Conservation (phyloP, 192 early-diverging fungal genomes). For the Piromyces sp. region DNA sequence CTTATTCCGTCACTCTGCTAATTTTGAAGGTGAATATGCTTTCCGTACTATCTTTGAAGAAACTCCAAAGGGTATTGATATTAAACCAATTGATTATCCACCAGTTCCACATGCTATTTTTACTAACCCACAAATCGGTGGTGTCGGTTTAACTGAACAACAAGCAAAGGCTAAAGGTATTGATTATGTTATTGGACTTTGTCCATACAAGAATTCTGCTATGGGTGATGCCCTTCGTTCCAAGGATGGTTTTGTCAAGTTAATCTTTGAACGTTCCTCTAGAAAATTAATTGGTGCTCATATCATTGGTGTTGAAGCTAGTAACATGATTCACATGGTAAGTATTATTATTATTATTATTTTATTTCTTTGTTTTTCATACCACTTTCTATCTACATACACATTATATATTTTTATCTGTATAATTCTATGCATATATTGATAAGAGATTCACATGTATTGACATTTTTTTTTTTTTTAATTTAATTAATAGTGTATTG, state of each 20-base stretch:
- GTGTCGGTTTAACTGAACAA: slow-evolving; percentile 94
- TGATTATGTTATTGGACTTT: slow-evolving; percentile 78
- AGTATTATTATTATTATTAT: slow-evolving; percentile 2
- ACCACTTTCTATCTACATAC: too few relatives aligned
- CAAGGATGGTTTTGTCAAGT: slow-evolving; percentile 91
- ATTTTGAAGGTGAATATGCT: slow-evolving; percentile 18
- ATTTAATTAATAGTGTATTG: background rate
- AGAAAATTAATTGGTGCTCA: slow-evolving; percentile 93
- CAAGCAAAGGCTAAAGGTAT: slow-evolving; percentile 71
- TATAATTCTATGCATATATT: too few relatives aligned
- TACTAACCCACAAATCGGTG: slow-evolving; percentile 93
- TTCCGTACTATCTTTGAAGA: slow-evolving; percentile 5
- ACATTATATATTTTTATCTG: too few relatives aligned
- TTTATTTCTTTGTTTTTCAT: background rate
- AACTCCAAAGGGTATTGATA: background rate
- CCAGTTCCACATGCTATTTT: slow-evolving; percentile 14
- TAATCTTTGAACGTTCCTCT: slow-evolving; percentile 88
- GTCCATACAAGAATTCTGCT: slow-evolving; percentile 90
- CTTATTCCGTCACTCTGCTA: slow-evolving; percentile 17
- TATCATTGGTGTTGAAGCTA: slow-evolving; percentile 62
- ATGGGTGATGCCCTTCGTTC: slow-evolving; percentile 46
- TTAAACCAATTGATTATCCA: slow-evolving; percentile 8
- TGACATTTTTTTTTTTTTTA: too few relatives aligned
- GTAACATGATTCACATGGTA: slow-evolving; percentile 12
- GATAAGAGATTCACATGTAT: too few relatives aligned